phyloP scores from a whole-genome alignment of 805 yeast species.

The Ogataea paradorogensis region DNA sequence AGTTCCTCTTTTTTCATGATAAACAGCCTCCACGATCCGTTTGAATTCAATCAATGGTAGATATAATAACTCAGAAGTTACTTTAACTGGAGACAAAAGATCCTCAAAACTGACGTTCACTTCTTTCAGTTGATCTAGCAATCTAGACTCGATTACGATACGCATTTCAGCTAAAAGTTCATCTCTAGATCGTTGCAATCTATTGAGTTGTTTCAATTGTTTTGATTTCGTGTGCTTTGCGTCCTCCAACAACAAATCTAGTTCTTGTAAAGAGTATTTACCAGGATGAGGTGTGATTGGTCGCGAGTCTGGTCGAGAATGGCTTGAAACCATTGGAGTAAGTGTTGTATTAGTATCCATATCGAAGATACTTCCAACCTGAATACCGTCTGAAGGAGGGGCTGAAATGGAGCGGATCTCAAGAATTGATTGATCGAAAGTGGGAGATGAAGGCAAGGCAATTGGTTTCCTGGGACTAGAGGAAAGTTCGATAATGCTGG shows the following conservation, averaged over 20 bases:
- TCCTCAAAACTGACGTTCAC: constrained; percentile 19
- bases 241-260: constrained; percentile 22
- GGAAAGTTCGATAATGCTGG: constrained; percentile 8
- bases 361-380: constrained; percentile 9
- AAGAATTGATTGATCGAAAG: constrained; percentile 4
- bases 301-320: neutral
- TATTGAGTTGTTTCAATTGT: constrained; percentile 34
- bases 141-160: constrained; percentile 37
- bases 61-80: constrained; percentile 24
- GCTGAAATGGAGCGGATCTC: constrained; percentile 2
- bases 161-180: constrained; percentile 52
- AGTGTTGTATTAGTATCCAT: constrained; percentile 12
- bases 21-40: constrained; percentile 46
- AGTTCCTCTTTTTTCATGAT: constrained; percentile 45
- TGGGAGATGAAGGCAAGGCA: constrained; percentile 7
- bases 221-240: constrained; percentile 18
- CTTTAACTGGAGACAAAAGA: constrained; percentile 14
- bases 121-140: constrained; percentile 32
- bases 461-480: constrained; percentile 3
- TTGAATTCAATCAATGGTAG: constrained; percentile 52
- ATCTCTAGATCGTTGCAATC: constrained; percentile 41
- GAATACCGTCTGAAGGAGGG: constrained; percentile 6
- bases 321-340: constrained; percentile 1
- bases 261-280: constrained; percentile 4
- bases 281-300: neutral